Evolutionary conservation across 2,329 filamentous ascomycete genomes (phyloP), one percentile per base, ranked within the genome.

Genomic region (Colletotrichum sublineola): DNA sequence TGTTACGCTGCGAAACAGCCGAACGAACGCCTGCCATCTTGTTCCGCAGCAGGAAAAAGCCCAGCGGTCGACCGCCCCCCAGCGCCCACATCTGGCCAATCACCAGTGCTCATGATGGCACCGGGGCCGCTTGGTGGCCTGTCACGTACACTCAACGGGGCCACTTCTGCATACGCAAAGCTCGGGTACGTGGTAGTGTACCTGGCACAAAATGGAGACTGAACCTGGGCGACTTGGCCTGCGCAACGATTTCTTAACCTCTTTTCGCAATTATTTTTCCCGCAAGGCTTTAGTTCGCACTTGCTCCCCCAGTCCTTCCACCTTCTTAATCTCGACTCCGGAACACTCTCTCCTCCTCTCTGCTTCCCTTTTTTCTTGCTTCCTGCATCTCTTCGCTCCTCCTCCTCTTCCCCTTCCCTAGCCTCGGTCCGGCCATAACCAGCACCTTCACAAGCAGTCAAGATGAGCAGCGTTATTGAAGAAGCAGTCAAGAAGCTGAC

Each of bases 401-500:
- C 50, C 63, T 15, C 64, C 61, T 33, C 62, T 55, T 14, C 42
- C 56, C 62, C 70, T 42, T 64, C 52, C 57, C 58, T 58, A 73
- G 73, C 76, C 73, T 72, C 71, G 75, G 68, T 76, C 74, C 73
- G 66, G 69, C 75, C 68, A 61, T 63, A 57, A 57, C 63, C 75
- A 74, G 73, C 73, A 74, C 76, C 75, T 77, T 58, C 67, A 73
- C 74, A 77, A 64, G 52, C 61, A 78, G 81, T 82, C 84, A 88
- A 84, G 88, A 98, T 98, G 95, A 73, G 69, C 69, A 93, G 94
- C 84, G 93, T 94, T 81, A 91, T 96, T 84, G 92, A 93, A 82
- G 93, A 96, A 81, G 91, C 95, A 82, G 90, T 97, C 81, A 91
- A 95, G 83, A 89, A 92, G 84, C 90, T 98, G 80, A 95, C 95